phyloP scores from a whole-genome alignment of 257 asterid species.

The Rubia yunnanensis region DNA sequence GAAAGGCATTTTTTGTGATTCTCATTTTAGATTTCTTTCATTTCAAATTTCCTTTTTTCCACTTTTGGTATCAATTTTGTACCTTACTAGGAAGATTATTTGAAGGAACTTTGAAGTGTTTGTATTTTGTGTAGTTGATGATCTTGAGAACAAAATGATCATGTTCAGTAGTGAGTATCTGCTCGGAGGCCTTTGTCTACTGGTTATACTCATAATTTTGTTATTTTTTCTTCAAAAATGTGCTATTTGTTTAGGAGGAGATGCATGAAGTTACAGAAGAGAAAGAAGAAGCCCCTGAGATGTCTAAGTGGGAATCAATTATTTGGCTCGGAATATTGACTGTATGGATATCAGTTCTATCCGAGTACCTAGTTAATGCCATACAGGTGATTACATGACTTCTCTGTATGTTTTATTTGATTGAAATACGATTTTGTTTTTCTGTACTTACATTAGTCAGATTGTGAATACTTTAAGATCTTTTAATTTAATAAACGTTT shows the following conservation, averaged over 20 bases:
- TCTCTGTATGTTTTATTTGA: neutral
- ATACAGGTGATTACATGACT: slow-evolving; percentile 43
- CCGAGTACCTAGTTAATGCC: slow-evolving; percentile 66
- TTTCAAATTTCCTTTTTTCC: neutral
- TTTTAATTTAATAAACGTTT: neutral
- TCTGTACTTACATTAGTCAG: neutral
- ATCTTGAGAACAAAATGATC: neutral
- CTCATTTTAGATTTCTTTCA: neutral
- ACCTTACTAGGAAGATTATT: neutral
- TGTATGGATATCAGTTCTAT: slow-evolving; percentile 48
- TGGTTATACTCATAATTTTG: slow-evolving; percentile 7
- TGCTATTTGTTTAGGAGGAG: slow-evolving; percentile 34
- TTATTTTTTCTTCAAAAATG: slow-evolving; percentile 6
- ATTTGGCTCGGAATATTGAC: slow-evolving; percentile 60
- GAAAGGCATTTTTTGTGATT: neutral
- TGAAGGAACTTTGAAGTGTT: neutral
- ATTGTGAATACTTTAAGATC: neutral
- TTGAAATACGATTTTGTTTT: neutral
- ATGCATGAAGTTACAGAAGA: slow-evolving; percentile 35
- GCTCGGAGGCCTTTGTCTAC: too few relatives aligned
- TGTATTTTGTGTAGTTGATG: neutral
- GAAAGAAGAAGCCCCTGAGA: slow-evolving; percentile 56
- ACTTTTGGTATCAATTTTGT: neutral
- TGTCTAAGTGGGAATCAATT: slow-evolving; percentile 62
- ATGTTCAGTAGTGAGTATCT: neutral